Percentiles rank a stretch among this genome's conserved stretches.
These are phyloP conservation scores for Kingdonia uniflora DNA, from an alignment of 164 flowering plant species.

Conservation along the genomic window DNA sequence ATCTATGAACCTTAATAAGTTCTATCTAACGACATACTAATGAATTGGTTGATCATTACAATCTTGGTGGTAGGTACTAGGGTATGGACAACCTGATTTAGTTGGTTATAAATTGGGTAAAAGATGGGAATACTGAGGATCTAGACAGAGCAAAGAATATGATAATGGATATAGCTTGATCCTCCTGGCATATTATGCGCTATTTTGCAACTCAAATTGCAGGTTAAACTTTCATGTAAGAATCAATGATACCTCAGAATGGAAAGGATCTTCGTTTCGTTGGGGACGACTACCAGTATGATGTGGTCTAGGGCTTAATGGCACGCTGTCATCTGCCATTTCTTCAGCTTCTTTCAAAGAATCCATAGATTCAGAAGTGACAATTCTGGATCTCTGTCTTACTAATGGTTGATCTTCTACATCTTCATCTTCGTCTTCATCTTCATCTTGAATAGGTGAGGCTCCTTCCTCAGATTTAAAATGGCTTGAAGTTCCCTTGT, in stretches of 20 bases:
- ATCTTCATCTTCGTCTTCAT: slow-evolving; percentile 44
- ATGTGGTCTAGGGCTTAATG: slow-evolving; percentile 37
- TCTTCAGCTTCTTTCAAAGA: slow-evolving; percentile 29
- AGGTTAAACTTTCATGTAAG: too few species aligned
- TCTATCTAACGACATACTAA: too few species aligned
- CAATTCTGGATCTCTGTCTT: slow-evolving; percentile 48
- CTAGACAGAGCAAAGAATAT: too few species aligned
- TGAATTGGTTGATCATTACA: too few species aligned
- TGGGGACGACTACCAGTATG: slow-evolving; percentile 18
- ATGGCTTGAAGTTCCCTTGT: slow-evolving; percentile 17
- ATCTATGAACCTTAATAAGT: too few species aligned
- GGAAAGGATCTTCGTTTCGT: slow-evolving; percentile 35
- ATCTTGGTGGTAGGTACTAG: too few species aligned
- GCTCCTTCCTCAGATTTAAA: slow-evolving; percentile 44
- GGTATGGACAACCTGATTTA: too few species aligned
- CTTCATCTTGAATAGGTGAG: slow-evolving; percentile 48
- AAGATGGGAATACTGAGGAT: too few species aligned
- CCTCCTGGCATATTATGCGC: too few species aligned
- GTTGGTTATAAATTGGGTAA: too few species aligned
- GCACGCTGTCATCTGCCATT: slow-evolving; percentile 26
- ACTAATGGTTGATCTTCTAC: slow-evolving; percentile 61
- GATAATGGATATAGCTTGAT: too few species aligned
- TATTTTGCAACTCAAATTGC: too few species aligned
- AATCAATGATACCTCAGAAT: slow-evolving; percentile 38
- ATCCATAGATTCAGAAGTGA: slow-evolving; percentile 29